Conservation (phyloP, 176 grass and related monocot species). For the Zoysia japonica region DNA sequence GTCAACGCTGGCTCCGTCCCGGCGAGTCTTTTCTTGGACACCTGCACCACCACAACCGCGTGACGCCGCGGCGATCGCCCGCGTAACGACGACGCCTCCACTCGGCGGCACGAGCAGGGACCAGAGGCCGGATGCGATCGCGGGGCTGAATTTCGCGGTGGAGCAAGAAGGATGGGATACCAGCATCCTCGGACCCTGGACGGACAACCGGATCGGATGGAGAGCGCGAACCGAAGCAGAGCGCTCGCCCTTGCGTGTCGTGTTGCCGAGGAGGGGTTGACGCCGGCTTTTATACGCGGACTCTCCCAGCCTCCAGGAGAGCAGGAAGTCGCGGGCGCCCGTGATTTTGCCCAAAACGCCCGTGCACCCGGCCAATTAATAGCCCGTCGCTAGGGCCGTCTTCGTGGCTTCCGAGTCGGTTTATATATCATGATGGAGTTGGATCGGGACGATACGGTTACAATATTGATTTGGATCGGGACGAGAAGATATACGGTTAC, state of each 20-base stretch:
- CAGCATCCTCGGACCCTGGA: constrained; percentile 24
- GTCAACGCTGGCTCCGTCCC: neutral
- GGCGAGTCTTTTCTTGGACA: neutral
- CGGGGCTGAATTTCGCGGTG: constrained; percentile 24
- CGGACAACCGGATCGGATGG: neutral
- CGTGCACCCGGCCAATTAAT: constrained; percentile 38
- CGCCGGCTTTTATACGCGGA: constrained; percentile 44
- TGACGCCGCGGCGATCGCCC: neutral
- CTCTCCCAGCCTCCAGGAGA: neutral
- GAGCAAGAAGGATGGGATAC: neutral
- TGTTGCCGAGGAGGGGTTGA: neutral
- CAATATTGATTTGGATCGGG: neutral
- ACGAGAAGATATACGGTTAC: neutral
- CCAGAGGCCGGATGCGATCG: constrained; percentile 22
- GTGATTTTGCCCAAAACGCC: neutral
- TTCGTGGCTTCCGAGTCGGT: constrained; percentile 23
- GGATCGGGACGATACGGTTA: neutral
- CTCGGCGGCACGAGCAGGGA: constrained; percentile 34
- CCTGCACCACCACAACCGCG: neutral
- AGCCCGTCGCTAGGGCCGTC: neutral
- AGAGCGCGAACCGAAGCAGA: neutral
- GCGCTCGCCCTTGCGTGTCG: neutral
- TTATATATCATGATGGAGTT: constrained; percentile 1
- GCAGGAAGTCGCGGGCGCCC: constrained; percentile 32
- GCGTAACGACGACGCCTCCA: constrained; percentile 1